phyloP scores from a whole-genome alignment of 2,329 filamentous ascomycete species.

The Scedosporium dehoogii region DNA sequence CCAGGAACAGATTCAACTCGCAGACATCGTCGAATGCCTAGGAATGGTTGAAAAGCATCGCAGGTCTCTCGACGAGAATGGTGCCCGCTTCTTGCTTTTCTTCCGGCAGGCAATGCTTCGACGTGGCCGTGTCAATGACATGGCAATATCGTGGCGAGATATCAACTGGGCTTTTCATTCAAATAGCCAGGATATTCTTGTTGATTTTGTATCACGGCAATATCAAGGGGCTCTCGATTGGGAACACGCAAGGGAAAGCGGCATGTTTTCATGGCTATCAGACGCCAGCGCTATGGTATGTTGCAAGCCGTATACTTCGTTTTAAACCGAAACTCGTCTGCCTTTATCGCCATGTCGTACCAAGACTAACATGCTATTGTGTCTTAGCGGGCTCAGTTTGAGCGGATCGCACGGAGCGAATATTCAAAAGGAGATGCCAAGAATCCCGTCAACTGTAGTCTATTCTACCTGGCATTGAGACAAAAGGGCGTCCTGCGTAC shows the following conservation, averaged over 20 bases:
- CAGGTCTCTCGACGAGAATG: slow-evolving; percentile 83
- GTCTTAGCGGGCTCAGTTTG: slow-evolving; percentile 63
- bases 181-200: slow-evolving; percentile 76
- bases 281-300: slow-evolving; percentile 67
- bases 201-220: slow-evolving; percentile 72
- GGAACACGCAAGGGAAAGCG: slow-evolving; percentile 76
- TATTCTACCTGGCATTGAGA: slow-evolving; percentile 82
- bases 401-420: slow-evolving; percentile 83
- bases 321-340: neutral
- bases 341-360: slow-evolving; percentile 7
- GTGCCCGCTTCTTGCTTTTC: slow-evolving; percentile 77
- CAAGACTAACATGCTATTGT: slow-evolving; percentile 15
- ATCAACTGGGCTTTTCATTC: slow-evolving; percentile 83
- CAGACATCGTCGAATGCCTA: slow-evolving; percentile 75
- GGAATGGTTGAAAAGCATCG: slow-evolving; percentile 78
- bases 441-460: slow-evolving; percentile 80
- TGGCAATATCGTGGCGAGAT: slow-evolving; percentile 65
- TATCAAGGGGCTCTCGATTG: slow-evolving; percentile 73
- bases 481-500: slow-evolving; percentile 89
- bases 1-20: slow-evolving; percentile 76
- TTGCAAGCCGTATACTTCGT: slow-evolving; percentile 6
- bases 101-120: slow-evolving; percentile 72
- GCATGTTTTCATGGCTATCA: slow-evolving; percentile 90
- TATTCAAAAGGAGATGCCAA: slow-evolving; percentile 82
- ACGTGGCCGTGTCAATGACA: slow-evolving; percentile 52